Evolutionary conservation across 2,329 filamentous ascomycete species (phyloP), one percentile per base, ranked within the genome.

Genomic region (Fusarium pseudoanthophilum): DNA sequence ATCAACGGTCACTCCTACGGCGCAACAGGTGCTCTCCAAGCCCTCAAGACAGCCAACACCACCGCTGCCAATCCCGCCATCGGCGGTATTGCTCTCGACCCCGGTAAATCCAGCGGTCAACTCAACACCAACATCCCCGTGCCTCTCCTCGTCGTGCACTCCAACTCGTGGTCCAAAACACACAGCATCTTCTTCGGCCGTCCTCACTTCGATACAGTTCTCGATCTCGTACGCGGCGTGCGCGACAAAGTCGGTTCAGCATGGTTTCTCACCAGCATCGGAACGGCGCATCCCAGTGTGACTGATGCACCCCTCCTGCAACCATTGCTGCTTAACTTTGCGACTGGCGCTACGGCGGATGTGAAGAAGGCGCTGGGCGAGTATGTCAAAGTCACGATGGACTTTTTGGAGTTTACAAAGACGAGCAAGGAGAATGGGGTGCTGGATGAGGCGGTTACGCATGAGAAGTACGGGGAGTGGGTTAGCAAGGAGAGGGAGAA

Each of bases 281-380:
- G 86, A 37, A 89, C 87, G 0, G 82, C 89, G 0, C 91, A 93
- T 75, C 90, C 91, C 1, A 89, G 87, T 15, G 88, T 92, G 26
- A 92, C 91, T 0, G 91, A 92, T 75, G 91, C 91, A 21, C 90
- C 91, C 1, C 82, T 92, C 6, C 85, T 93, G 13, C 87, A 92
- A 68, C 91, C 91, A 0, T 81, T 87, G 57, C 81, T 92, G 34
- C 83, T 92, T 49, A 85, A 87, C 63, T 87, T 88, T 82, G 88
- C 89, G 0, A 92, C 90, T 0, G 89, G 90, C 1, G 88, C 90
- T 1, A 87, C 84, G 2, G 85, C 91, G n/a, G 82, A 89, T 60
- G 87, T 87, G 3, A 83, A 83, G 48, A 84, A 89, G 64, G 90
- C 88, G 2, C 78, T 92, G 46, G 78, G 82, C 36, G 86, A 91